Evolutionary conservation across 768 basidiomycete species (phyloP).

Genomic region (Phaffia tasmanica): DNA sequence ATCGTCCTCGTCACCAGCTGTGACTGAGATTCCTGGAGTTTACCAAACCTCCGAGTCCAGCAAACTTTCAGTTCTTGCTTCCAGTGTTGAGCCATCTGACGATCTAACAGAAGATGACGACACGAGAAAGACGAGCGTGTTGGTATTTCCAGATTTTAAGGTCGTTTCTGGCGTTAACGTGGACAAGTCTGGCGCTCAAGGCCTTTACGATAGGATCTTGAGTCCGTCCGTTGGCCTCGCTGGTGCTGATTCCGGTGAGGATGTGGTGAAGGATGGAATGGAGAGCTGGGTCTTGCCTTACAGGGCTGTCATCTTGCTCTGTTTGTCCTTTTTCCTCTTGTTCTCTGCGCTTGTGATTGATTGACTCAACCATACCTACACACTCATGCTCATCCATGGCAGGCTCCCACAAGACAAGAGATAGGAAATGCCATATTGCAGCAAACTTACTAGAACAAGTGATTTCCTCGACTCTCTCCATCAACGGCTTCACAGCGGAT

Average conservation of each 20-base stretch:
- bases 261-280: slow-evolving; percentile 41
- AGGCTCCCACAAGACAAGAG: slow-evolving; percentile 89
- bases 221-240: slow-evolving; percentile 42
- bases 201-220: slow-evolving; percentile 55
- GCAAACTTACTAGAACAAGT: slow-evolving; percentile 47
- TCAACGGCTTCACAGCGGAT: slow-evolving; percentile 32
- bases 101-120: slow-evolving; percentile 44
- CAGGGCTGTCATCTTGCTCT: slow-evolving; percentile 76
- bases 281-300: slow-evolving; percentile 78
- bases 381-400: slow-evolving; percentile 7
- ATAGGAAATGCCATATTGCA: slow-evolving; percentile 80
- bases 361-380: neutral
- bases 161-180: slow-evolving; percentile 62
- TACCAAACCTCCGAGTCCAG: slow-evolving; percentile 50
- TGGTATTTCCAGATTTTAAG: slow-evolving; percentile 88
- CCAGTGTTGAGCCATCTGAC: slow-evolving; percentile 45
- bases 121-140: slow-evolving; percentile 55
- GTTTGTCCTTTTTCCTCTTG: slow-evolving; percentile 43
- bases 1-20: slow-evolving; percentile 26
- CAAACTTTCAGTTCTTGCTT: slow-evolving; percentile 65
- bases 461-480: slow-evolving; percentile 44
- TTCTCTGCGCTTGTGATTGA: neutral
- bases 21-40: slow-evolving; percentile 43
- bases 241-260: slow-evolving; percentile 23
- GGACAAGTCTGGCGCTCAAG: slow-evolving; percentile 54